These are phyloP conservation scores for Boletus subcaerulescens DNA, from an alignment of 768 basidiomycete species.

Conservation along the genomic window DNA sequence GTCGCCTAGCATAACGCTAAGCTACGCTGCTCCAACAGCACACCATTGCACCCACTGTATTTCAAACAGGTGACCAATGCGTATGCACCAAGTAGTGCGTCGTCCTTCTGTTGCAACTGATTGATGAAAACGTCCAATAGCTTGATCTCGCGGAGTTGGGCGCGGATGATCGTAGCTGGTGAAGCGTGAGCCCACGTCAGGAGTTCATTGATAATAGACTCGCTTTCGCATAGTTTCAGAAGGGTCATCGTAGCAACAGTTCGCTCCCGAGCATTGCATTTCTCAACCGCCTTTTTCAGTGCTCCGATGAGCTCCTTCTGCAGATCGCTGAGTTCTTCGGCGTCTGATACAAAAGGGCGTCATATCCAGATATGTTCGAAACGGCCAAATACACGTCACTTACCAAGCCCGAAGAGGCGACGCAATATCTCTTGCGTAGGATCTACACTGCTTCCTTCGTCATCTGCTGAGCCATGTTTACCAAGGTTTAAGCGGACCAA, in stretches of 20 bases:
- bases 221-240: not conserved
- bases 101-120: conserved; percentile 8
- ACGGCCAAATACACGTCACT: not conserved
- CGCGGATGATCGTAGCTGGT: conserved; percentile 5
- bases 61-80: conserved; percentile 15
- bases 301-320: not conserved
- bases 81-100: conserved; percentile 19
- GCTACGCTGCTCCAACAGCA: not conserved
- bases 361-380: too few relatives aligned
- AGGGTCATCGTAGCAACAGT: not conserved
- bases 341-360: not conserved
- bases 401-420: not conserved
- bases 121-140: conserved; percentile 8
- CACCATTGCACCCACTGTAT: conserved; percentile 3
- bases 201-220: not conserved
- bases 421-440: not conserved
- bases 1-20: conserved; percentile 5
- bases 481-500: not conserved
- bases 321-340: not conserved
- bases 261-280: not conserved
- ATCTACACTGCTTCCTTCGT: not conserved
- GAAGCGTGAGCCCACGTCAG: not conserved
- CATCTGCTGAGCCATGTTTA: not conserved
- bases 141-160: conserved; percentile 1
- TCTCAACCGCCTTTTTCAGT: not conserved